Conservation (phyloP, 768 basidiomycete species). For the Lactarius trivialis region DNA sequence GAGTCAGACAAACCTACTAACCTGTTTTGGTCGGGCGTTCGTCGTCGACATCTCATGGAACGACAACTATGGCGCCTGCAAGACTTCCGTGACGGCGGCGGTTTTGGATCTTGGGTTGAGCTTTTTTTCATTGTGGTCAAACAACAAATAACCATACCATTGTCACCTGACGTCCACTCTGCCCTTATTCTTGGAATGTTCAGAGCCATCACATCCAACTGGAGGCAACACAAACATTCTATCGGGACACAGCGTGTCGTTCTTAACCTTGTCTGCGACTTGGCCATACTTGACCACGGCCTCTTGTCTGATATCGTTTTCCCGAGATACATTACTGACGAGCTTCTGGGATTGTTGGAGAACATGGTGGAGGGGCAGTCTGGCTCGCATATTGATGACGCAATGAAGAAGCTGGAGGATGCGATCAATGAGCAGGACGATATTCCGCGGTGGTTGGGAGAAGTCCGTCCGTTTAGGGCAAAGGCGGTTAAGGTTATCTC, state of each 20-base stretch:
- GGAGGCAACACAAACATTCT: neutral
- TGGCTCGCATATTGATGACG: neutral
- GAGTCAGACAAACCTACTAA: neutral
- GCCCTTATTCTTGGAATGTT: neutral
- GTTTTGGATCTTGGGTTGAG: neutral
- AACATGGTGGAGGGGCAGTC: slow-evolving; percentile 2
- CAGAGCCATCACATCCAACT: neutral
- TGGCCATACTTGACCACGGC: slow-evolving; percentile 18
- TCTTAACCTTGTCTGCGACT: slow-evolving; percentile 22
- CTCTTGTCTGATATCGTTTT: neutral
- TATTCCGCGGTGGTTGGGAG: neutral
- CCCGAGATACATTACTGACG: neutral
- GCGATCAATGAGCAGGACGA: neutral
- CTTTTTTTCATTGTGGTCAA: neutral
- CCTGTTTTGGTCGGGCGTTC: neutral
- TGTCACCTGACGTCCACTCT: no score
- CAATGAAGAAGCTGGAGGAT: neutral
- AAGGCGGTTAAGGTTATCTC: neutral
- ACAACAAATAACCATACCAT: no score
- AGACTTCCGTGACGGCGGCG: neutral
- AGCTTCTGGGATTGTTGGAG: neutral
- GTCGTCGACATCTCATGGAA: neutral
- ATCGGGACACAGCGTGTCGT: slow-evolving; percentile 19
- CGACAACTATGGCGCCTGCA: neutral
- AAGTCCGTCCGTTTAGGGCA: neutral